phyloP scores from a whole-genome alignment of 805 yeast genomes.

The Torulaspora quercuum region DNA sequence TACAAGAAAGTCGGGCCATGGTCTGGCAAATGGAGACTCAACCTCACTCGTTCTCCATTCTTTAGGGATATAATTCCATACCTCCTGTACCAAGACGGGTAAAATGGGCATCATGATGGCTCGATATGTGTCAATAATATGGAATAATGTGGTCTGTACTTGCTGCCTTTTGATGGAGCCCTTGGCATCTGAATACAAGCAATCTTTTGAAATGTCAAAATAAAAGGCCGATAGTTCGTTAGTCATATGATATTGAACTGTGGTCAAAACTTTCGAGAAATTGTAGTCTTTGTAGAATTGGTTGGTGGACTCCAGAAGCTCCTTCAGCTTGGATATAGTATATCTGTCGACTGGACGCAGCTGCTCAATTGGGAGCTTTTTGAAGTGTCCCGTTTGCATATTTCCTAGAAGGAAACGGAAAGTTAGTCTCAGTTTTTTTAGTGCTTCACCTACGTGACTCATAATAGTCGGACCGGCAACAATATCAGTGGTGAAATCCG shows the following conservation, averaged over 20 bases:
- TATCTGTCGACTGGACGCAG: constrained; percentile 56
- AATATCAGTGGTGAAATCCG: constrained; percentile 82
- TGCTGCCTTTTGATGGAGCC: constrained; percentile 39
- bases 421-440: constrained; percentile 79
- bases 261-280: constrained; percentile 67
- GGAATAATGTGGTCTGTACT: constrained; percentile 62
- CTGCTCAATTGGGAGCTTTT: constrained; percentile 40
- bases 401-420: constrained; percentile 81
- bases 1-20: constrained; percentile 13
- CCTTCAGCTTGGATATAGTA: constrained; percentile 52
- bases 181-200: constrained; percentile 65
- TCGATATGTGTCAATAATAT: constrained; percentile 58
- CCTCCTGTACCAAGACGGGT: constrained; percentile 85
- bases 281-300: constrained; percentile 54
- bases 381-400: constrained; percentile 43
- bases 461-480: constrained; percentile 68
- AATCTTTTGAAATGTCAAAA: constrained; percentile 82
- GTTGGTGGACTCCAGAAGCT: constrained; percentile 43
- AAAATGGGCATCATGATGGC: constrained; percentile 72
- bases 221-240: constrained; percentile 75
- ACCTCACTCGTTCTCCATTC: constrained; percentile 21
- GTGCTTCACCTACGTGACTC: constrained; percentile 70
- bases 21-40: constrained; percentile 1
- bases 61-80: constrained; percentile 60
- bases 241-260: constrained; percentile 68